Conservation (phyloP, 75 land plant genomes). For the Picea glauca region DNA sequence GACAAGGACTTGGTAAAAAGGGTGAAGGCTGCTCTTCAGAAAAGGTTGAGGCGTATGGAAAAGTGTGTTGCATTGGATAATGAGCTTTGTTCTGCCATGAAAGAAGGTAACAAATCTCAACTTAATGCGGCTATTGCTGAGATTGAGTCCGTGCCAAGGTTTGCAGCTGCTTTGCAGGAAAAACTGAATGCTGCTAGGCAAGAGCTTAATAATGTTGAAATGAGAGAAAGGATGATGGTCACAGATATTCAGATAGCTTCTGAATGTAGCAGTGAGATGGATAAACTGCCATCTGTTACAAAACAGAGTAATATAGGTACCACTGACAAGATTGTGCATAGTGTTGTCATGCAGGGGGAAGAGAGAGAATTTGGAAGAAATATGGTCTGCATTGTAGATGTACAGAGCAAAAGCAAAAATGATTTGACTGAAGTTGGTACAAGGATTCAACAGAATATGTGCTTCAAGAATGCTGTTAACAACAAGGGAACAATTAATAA, state of each 20-base stretch:
- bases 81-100: constrained; percentile 15
- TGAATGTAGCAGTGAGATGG: background rate
- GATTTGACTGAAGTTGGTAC: background rate
- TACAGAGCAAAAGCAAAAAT: background rate
- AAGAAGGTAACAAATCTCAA: background rate
- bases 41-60: constrained; percentile 21
- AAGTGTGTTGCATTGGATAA: constrained; percentile 10
- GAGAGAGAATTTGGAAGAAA: background rate
- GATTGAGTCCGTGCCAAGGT: constrained; percentile 25
- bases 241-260: background rate
- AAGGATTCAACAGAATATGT: background rate
- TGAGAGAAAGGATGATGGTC: constrained; percentile 11
- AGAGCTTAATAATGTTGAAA: constrained; percentile 12
- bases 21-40: constrained; percentile 27
- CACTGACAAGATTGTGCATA: background rate
- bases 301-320: background rate
- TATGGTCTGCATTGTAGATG: background rate
- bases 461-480: background rate
- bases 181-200: constrained; percentile 17
- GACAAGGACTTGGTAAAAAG: constrained; percentile 14
- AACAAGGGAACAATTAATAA: background rate
- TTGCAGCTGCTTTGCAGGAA: constrained; percentile 9
- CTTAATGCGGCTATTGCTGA: constrained; percentile 13
- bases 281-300: background rate
- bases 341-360: background rate